Conservation (phyloP, 371 early-diverging fungal species). For the Mucor indicus region DNA sequence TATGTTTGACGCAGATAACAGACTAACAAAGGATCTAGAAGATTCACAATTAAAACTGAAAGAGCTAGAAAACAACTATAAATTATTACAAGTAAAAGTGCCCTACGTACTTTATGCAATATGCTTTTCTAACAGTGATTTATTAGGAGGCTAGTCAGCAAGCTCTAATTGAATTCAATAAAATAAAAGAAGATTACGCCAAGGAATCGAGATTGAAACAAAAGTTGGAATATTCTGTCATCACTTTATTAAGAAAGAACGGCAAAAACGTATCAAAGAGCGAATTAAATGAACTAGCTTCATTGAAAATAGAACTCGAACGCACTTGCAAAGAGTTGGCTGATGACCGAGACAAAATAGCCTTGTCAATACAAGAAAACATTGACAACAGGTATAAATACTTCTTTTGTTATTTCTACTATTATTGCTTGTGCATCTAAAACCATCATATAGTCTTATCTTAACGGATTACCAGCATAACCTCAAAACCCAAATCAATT, state of each 20-base stretch:
- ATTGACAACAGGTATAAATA: no score
- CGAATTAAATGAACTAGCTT: conserved; percentile 18
- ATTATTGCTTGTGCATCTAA: background rate
- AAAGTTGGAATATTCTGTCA: conserved; percentile 10
- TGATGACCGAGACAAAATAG: conserved; percentile 18
- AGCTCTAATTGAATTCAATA: conserved; percentile 26
- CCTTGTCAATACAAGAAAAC: conserved; percentile 10
- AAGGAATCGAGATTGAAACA: conserved; percentile 8
- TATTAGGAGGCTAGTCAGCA: conserved; percentile 19
- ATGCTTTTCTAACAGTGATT: no score
- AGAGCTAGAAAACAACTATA: conserved; percentile 18
- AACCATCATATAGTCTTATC: background rate
- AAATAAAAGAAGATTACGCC: conserved; percentile 13
- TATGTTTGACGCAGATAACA: conserved; percentile 1
- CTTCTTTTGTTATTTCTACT: no score
- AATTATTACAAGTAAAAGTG: conserved; percentile 11
- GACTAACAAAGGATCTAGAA: conserved; percentile 10
- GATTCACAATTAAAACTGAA: conserved; percentile 13
- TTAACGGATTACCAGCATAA: conserved; percentile 16
- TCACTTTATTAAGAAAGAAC: conserved; percentile 8
- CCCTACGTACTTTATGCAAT: background rate
- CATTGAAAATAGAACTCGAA: conserved; percentile 20
- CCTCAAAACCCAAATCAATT: conserved; percentile 20
- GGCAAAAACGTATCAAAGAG: conserved; percentile 16
- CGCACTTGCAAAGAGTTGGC: conserved; percentile 21